Percentiles rank a stretch among this genome's conserved stretches.
phyloP scores from a whole-genome alignment of 345 rosid genomes.

The Populus simonii region DNA sequence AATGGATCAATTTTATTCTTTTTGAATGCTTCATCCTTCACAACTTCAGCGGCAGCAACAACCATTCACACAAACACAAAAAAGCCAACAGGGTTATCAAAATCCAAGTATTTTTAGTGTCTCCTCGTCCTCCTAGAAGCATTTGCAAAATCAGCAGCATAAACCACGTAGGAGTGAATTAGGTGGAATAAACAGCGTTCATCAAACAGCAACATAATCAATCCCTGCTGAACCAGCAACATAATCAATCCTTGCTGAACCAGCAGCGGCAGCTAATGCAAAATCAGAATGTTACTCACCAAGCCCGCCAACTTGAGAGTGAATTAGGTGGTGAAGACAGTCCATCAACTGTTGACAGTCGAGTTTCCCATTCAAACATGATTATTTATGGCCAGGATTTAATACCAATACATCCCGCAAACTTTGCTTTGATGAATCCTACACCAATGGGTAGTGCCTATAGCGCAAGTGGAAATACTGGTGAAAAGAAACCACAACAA shows the following conservation, averaged over 20 bases:
- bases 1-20: conserved; percentile 79
- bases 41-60: conserved; percentile 62
- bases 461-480: conserved; percentile 38
- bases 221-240: no score
- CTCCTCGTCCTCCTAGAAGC: conserved; percentile 73
- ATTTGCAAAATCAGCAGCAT: conserved; percentile 71
- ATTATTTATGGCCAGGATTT: conserved; percentile 61
- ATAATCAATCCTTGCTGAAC: conserved; percentile 42
- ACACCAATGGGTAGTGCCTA: conserved; percentile 47
- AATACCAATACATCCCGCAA: conserved; percentile 55
- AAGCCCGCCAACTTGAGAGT: conserved; percentile 50
- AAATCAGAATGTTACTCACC: conserved; percentile 56
- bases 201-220: conserved; percentile 31
- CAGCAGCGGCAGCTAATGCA: conserved; percentile 64
- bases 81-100: conserved; percentile 64
- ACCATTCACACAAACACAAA: conserved; percentile 44
- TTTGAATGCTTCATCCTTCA: conserved; percentile 80
- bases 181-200: conserved; percentile 43
- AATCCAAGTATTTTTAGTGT: conserved; percentile 64
- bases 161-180: conserved; percentile 42
- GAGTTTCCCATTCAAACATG: conserved; percentile 54
- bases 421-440: conserved; percentile 63
- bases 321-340: conserved; percentile 75
- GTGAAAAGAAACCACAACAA: conserved; percentile 65
- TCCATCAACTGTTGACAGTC: conserved; percentile 74